phyloP scores from a whole-genome alignment of 164 flowering plant species.

The Annona cherimola region DNA sequence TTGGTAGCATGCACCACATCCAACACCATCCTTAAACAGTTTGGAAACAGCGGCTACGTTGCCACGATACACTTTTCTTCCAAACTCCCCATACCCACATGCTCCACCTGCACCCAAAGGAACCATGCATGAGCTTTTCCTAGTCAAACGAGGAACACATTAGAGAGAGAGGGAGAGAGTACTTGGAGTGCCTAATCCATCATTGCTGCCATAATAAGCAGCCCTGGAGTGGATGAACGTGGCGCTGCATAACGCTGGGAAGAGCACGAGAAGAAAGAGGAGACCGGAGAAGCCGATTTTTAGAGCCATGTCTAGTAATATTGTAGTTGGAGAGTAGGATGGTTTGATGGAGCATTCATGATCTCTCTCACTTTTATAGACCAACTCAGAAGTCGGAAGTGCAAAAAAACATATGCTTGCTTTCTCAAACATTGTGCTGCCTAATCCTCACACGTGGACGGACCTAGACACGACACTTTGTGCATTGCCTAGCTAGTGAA shows the following conservation, averaged over 20 bases:
- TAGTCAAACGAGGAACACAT: not conserved
- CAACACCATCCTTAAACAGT: constrained; percentile 64
- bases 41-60: constrained; percentile 54
- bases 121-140: not conserved
- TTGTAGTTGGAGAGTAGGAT: too few relatives aligned
- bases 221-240: constrained; percentile 52
- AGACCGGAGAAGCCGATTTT: constrained; percentile 2
- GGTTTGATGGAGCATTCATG: too few relatives aligned
- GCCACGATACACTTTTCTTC: constrained; percentile 63
- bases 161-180: constrained; percentile 21
- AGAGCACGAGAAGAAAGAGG: constrained; percentile 22
- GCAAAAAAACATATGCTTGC: too few relatives aligned
- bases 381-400: too few relatives aligned
- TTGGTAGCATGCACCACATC: constrained; percentile 91
- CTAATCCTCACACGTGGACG: too few relatives aligned
- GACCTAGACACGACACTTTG: too few relatives aligned
- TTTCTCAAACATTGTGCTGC: too few relatives aligned
- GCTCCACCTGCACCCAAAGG: constrained; percentile 56
- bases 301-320: constrained; percentile 12
- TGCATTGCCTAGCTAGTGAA: too few relatives aligned
- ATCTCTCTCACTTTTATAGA: too few relatives aligned
- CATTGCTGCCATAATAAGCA: constrained; percentile 79
- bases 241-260: constrained; percentile 37
- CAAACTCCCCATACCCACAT: constrained; percentile 83
- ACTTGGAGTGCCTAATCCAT: constrained; percentile 75